Base-by-base conservation (phyloP, 2,329 filamentous ascomycete species). In the Exophiala alcalophila region DNA sequence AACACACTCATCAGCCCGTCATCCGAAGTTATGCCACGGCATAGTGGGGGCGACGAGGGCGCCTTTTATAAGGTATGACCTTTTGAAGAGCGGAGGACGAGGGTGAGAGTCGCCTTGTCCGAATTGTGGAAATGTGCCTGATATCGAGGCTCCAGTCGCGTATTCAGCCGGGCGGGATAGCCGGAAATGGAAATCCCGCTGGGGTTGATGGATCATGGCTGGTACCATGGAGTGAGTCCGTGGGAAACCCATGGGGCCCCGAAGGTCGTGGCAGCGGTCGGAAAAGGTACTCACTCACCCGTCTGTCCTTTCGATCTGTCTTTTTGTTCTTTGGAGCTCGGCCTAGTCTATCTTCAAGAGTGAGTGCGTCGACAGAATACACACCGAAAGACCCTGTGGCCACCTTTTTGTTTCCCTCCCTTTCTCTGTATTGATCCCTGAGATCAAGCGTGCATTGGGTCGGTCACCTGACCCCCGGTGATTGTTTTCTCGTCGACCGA, bases 111-210 rank as follows among this genome's bases (percentile, higher is more conserved):
- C 19, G 20, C 21, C n/a, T n/a, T 27, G 28, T 16, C 26, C 28
- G 29, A 15, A 20, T 27, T 21, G 27, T 32, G 37, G 31, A 33
- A 48, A 44, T 48, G 45, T 48, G 45, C 45, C 45, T 48, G 45
- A 48, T 48, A 41, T 48, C 34, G 26, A 28, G 27, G 27, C 21
- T 32, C 40, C 39, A 35, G 24, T 34, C 23, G 24, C 27, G 28
- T 32, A 35, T 48, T 48, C 45, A 48, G 24, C 40, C 45, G 45
- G 41, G 15, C 34, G 24, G 31, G n/a, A 33, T 34, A 15, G 15
- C 39, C 32, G 11, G 23, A 39, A 25, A 5, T 5, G 43, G 38
- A 24, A 38, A 35, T 15, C 15, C 38, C 38, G 33, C 21, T 19
- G 26, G 3, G 32, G 35, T 33, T 39, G 21, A 39, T 29, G 35